Base-by-base conservation (phyloP, 75 land plant species). In the Ceratopteris richardii region DNA sequence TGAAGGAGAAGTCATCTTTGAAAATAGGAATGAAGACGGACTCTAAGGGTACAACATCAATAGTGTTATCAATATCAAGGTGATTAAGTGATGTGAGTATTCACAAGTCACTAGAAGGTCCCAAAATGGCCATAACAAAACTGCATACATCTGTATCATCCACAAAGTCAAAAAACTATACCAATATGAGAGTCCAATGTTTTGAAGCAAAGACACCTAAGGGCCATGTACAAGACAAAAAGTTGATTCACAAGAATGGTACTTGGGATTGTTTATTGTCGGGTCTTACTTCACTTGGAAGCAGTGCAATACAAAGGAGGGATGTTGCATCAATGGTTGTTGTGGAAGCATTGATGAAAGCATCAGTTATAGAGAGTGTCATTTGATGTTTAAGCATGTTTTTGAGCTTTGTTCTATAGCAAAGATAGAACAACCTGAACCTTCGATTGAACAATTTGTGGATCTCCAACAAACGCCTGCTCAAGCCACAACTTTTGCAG, bases 331-430 rank as follows among this genome's bases (percentile, higher is more conserved):
- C 79, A 25, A 23, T 70, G 29, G 80, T 83, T 33, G 93, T 86
- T 31, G 78, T 74, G 3, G 88, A 81, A 61, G 97, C 97, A 19
- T 78, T 87, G 64, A 77, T 67, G 56, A 88, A 91, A 70, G 97
- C 92, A 54, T 62, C 73, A 23, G 68, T 70, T 12, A 68, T 93
- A 50, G 70, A 80, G 61, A 43, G 61, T 62, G 79, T 91, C 50
- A 75, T 84, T 31, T 80, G 81, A 40, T 69, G 77, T 61, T 71
- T 91, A 19, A 69, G 81, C 94, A 77, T 62, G 33, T 18, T 56
- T 22, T 18, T 16, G 27, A 46, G 18, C 1, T 48, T 58, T 22
- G 9, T 33, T 33, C n/a, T n/a, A n/a, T n/a, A n/a, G n/a, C n/a
- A n/a, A n/a, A n/a, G n/a, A n/a, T n/a, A n/a, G n/a, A n/a, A n/a